Percentiles rank a stretch among this genome's conserved stretches.
Conservation (phyloP, 768 basidiomycete genomes). For the Mycena rosella region DNA sequence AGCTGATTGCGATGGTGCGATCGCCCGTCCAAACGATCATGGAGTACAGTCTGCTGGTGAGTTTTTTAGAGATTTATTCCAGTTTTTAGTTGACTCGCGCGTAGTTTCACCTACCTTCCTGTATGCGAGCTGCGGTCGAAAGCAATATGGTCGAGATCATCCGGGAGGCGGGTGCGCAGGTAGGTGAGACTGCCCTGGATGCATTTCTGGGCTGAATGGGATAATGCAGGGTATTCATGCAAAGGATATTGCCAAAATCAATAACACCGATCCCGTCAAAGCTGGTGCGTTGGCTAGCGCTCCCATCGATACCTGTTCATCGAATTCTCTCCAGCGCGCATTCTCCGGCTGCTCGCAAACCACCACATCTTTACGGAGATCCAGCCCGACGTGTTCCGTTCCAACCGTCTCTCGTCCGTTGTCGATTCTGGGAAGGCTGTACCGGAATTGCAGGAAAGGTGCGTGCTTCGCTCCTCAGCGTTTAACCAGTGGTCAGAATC, state of each 20-base stretch:
- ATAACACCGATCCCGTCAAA: slow-evolving; percentile 47
- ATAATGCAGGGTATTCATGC: slow-evolving; percentile 50
- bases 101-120: slow-evolving; percentile 24
- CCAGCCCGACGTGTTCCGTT: slow-evolving; percentile 49
- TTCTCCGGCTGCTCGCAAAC: slow-evolving; percentile 50
- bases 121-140: slow-evolving; percentile 35
- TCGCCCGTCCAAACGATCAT: slow-evolving; percentile 34
- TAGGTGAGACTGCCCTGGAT: slow-evolving; percentile 10
- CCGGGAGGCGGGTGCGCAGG: slow-evolving; percentile 48
- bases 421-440: slow-evolving; percentile 48
- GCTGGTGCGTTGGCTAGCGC: slow-evolving; percentile 44
- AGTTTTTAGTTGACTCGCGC: background rate
- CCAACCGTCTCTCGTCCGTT: slow-evolving; percentile 50
- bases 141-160: slow-evolving; percentile 46
- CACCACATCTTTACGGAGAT: slow-evolving; percentile 55
- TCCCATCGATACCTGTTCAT: background rate
- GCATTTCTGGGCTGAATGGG: background rate
- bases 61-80: background rate
- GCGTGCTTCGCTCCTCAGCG: slow-evolving; percentile 13
- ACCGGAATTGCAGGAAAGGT: slow-evolving; percentile 44
- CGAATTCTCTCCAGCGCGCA: slow-evolving; percentile 35
- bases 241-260: slow-evolving; percentile 51
- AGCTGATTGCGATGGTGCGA: slow-evolving; percentile 41
- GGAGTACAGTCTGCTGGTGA: slow-evolving; percentile 27
- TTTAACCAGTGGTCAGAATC: background rate